Base-by-base conservation (phyloP, 176 grass and related monocot species). In the Canna indica region DNA sequence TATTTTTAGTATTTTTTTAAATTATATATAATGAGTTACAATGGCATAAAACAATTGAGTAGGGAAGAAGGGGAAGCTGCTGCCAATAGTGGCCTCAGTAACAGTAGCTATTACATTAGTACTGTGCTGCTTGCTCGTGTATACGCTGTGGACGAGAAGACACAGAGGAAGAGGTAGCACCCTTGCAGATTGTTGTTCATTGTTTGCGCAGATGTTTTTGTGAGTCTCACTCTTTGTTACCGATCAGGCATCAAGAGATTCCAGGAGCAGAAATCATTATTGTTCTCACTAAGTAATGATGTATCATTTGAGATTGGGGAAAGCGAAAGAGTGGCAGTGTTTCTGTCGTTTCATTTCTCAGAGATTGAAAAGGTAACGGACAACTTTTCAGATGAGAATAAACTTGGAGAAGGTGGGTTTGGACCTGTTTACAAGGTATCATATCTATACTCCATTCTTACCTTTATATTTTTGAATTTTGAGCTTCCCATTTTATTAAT, bases 351-450 rank as follows among this genome's bases (percentile, higher is more conserved):
- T 18, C 53, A 42, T 11, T 70, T 85, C 61, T n/a, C 34, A 5
- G 47, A 75, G 20, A n/a, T 86, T 41, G 13, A 47, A 34, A 35
- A 45, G 27, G 83, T 79, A 7, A 86, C 79, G 70, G 2, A 47
- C 27, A 52, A 82, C 41, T 86, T 82, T 67, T 70, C 79, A 12
- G 75, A 73, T 32, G 79, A 70, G 10, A 74, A 74, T 26, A 74
- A 74, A n/a, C 72, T 74, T 32, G 72, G 72, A 30, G 72, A 74
- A 34, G 84, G 84, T 71, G 84, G 83, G 3, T 86, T 86, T 58
- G 83, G 83, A 9, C 26, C 74, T 70, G 83, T 86, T 12, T 86
- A 86, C 2, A 82, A 82, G 84, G 84, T 86, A 81, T 24, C 50
- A 24, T 54, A 54, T 54, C 50, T 54, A 0, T 18, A 54, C 50